These are phyloP conservation scores for Limnomonas spitsbergensis DNA, from an alignment of 139 green algal genomes.

Conservation along the genomic window DNA sequence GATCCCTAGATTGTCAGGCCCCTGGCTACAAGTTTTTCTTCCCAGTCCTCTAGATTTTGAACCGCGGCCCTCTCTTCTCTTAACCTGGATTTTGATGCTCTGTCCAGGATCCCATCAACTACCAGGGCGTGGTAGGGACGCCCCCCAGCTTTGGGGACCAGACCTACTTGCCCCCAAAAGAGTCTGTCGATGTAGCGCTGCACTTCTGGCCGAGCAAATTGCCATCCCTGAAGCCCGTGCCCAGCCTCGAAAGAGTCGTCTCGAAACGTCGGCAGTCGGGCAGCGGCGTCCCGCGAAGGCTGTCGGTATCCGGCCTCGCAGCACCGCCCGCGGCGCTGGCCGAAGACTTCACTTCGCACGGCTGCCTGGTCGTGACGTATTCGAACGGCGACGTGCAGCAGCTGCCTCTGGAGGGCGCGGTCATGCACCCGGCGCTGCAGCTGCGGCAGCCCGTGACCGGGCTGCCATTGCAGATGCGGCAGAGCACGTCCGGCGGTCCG, in stretches of 20 bases:
- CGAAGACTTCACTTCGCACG: conserved; percentile 20
- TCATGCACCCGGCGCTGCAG: conserved; percentile 36
- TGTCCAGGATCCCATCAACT: conserved; percentile 36
- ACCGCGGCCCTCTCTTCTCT: too few relatives aligned
- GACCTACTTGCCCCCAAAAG: conserved; percentile 32
- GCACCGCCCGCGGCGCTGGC: too few relatives aligned
- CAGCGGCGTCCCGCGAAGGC: too few relatives aligned
- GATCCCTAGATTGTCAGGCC: too few relatives aligned
- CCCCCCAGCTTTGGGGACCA: conserved; percentile 7
- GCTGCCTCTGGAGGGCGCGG: conserved; percentile 26
- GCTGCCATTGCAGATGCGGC: neutral
- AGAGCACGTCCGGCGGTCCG: neutral
- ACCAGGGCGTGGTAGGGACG: conserved; percentile 25
- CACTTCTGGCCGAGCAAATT: conserved; percentile 22
- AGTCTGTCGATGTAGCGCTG: conserved; percentile 36
- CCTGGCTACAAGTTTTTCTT: too few relatives aligned
- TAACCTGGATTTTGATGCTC: too few relatives aligned
- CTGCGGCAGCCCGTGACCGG: conserved; percentile 20
- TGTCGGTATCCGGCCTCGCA: too few relatives aligned
- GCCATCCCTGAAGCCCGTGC: conserved; percentile 1
- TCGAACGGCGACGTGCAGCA: conserved; percentile 38
- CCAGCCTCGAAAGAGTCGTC: neutral
- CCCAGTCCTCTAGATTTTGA: too few relatives aligned
- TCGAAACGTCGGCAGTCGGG: too few relatives aligned
- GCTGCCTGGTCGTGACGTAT: conserved; percentile 23